Evolutionary conservation across 2,329 filamentous ascomycete species (phyloP), one percentile per base, ranked within the genome.

Genomic region (Tolypocladium ovalisporum): DNA sequence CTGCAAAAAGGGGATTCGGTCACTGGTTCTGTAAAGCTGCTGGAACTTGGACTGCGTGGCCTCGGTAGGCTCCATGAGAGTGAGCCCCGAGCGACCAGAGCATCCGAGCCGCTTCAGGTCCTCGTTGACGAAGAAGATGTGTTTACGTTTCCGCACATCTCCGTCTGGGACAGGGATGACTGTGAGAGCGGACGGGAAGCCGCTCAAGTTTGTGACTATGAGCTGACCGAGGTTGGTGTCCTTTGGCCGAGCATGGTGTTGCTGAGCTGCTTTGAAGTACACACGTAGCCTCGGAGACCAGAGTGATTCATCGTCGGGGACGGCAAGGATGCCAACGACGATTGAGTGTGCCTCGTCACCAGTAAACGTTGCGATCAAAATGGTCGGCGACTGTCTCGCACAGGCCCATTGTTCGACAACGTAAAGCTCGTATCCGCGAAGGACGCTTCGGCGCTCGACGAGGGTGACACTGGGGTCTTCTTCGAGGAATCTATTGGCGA

Each of bases 351-450:
- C 85, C 37, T 84, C 79, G 65, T 97, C 91, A 56, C 93, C 94
- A 0, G 93, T 97, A 68, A 94, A 97, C 3, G 92, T 96, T 47
- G 88, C 89, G 62, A 97, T 95, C 54, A 96, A 83, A 62, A 96
- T 89, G 19, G 93, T 97, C 1, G 93, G 93, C 61, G 95, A 90
- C 57, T 85, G 82, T 55, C 94, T 85, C 15, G 93, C 97, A 72
- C 92, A 97, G 7, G 90, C 90, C 94, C 94, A 99, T 78, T 99
- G 94, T 71, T 97, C 94, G 62, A 97, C 90, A 19, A 97, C 75
- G 71, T 97, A 97, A 60, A 93, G 79, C 71, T 97, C 92, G 73
- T 97, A 97, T 62, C 93, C 93, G 60, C 82, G 76, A 7, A 99
- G 79, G 54, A 81, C 76, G 54, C 81, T 79, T 57, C 84, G 83